Evolutionary conservation across 2,329 filamentous ascomycete species (phyloP).

Genomic region (Penicillium sumatraense): DNA sequence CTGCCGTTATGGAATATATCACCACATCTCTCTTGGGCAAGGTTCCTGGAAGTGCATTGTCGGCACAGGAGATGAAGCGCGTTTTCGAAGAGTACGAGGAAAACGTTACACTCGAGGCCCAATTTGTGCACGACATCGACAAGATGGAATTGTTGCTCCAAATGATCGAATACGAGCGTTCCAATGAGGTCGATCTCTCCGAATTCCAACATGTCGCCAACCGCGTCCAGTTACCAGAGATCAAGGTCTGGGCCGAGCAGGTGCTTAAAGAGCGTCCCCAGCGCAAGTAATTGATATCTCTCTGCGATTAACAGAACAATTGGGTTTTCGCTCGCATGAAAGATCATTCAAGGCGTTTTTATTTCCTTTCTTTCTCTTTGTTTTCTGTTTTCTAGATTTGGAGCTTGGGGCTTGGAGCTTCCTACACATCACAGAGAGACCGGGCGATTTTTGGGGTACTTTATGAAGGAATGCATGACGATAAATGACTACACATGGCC

Average conservation of each 20-base stretch:
- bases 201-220: conserved; percentile 84
- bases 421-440: conserved; percentile 23
- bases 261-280: conserved; percentile 73
- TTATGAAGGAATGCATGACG: conserved; percentile 21
- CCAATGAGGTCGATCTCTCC: conserved; percentile 72
- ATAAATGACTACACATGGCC: conserved; percentile 14
- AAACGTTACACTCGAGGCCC: conserved; percentile 77
- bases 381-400: background rate
- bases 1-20: conserved; percentile 90
- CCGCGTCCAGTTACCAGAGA: conserved; percentile 75
- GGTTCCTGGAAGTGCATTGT: conserved; percentile 68
- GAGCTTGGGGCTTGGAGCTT: background rate
- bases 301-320: background rate
- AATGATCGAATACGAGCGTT: conserved; percentile 94
- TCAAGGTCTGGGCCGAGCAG: conserved; percentile 77
- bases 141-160: conserved; percentile 95
- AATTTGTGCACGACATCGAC: conserved; percentile 95
- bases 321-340: background rate
- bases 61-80: conserved; percentile 72
- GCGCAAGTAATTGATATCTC: conserved; percentile 40
- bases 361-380: conserved; percentile 4
- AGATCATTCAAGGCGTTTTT: conserved; percentile 14
- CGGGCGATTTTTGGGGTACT: conserved; percentile 8
- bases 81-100: conserved; percentile 98
- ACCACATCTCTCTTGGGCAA: conserved; percentile 72